phyloP scores from a whole-genome alignment of 352 stramenopile genomes.

The Globisporangium yorkense region DNA sequence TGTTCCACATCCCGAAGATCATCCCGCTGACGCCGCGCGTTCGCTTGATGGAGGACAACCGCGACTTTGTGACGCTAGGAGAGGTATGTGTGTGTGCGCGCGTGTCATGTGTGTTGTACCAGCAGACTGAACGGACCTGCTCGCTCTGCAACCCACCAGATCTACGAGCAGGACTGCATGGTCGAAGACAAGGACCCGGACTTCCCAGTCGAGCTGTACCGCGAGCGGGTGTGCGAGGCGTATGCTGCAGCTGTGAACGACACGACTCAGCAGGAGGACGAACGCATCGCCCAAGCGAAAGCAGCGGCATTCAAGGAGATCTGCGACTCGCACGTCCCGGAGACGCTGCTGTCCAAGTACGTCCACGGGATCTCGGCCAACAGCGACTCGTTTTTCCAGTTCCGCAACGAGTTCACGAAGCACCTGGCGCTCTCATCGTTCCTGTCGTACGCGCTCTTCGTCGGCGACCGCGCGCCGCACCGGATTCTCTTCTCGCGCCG shows the following conservation, averaged over 20 bases:
- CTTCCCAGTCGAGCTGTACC: conserved; percentile 74
- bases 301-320: conserved; percentile 73
- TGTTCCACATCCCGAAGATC: conserved; percentile 90
- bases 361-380: conserved; percentile 67
- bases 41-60: conserved; percentile 79
- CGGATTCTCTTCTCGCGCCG: conserved; percentile 77
- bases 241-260: conserved; percentile 35
- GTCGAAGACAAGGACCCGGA: conserved; percentile 68
- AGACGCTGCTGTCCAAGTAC: conserved; percentile 84
- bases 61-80: conserved; percentile 79
- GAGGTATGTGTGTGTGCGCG: conserved; percentile 25
- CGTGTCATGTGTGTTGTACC: not conserved
- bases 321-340: conserved; percentile 69
- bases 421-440: conserved; percentile 82
- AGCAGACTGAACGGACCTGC: not conserved
- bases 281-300: conserved; percentile 56
- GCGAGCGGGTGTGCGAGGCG: conserved; percentile 63
- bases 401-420: conserved; percentile 84
- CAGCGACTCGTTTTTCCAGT: conserved; percentile 82
- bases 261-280: conserved; percentile 50
- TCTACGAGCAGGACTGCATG: conserved; percentile 79
- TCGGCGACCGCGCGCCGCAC: conserved; percentile 80
- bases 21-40: conserved; percentile 90
- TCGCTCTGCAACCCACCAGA: conserved; percentile 11
- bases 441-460: conserved; percentile 81